Conservation (phyloP, 768 basidiomycete species). For the Amanita fuliginea region DNA sequence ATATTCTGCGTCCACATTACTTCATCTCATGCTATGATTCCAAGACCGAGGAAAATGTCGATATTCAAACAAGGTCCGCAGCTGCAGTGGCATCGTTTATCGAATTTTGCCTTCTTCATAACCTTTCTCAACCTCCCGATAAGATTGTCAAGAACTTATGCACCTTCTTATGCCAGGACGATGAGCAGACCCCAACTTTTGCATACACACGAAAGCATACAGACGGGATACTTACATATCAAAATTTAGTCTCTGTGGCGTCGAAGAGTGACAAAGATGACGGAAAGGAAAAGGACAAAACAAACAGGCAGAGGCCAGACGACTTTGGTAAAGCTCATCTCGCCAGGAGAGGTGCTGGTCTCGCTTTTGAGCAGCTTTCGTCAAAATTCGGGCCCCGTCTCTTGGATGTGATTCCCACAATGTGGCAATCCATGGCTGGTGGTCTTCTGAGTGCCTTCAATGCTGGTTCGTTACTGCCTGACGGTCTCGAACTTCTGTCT, state of each 20-base stretch:
- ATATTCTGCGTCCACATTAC: background rate
- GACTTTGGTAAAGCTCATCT: slow-evolving; percentile 57
- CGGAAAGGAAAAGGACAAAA: slow-evolving; percentile 30
- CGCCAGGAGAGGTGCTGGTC: slow-evolving; percentile 75
- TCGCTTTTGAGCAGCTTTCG: slow-evolving; percentile 76
- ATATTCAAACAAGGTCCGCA: slow-evolving; percentile 85
- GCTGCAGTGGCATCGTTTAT: slow-evolving; percentile 80
- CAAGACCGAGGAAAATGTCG: slow-evolving; percentile 79
- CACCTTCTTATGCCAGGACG: slow-evolving; percentile 92
- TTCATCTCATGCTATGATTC: slow-evolving; percentile 6
- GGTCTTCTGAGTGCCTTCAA: slow-evolving; percentile 61
- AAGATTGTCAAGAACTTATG: slow-evolving; percentile 97
- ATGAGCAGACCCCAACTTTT: slow-evolving; percentile 84
- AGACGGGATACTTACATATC: slow-evolving; percentile 75
- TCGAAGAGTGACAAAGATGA: slow-evolving; percentile 25
- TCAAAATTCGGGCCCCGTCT: slow-evolving; percentile 61
- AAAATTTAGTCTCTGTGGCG: slow-evolving; percentile 23
- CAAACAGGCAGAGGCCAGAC: slow-evolving; percentile 31
- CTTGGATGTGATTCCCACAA: slow-evolving; percentile 75
- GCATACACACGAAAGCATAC: slow-evolving; percentile 45
- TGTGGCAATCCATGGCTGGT: slow-evolving; percentile 90
- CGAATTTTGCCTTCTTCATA: slow-evolving; percentile 66
- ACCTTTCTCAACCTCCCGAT: slow-evolving; percentile 76
- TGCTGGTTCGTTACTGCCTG: slow-evolving; percentile 34
- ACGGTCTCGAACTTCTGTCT: background rate